Conservation (phyloP, 306 rosid species). For the Nissolia schottii region DNA sequence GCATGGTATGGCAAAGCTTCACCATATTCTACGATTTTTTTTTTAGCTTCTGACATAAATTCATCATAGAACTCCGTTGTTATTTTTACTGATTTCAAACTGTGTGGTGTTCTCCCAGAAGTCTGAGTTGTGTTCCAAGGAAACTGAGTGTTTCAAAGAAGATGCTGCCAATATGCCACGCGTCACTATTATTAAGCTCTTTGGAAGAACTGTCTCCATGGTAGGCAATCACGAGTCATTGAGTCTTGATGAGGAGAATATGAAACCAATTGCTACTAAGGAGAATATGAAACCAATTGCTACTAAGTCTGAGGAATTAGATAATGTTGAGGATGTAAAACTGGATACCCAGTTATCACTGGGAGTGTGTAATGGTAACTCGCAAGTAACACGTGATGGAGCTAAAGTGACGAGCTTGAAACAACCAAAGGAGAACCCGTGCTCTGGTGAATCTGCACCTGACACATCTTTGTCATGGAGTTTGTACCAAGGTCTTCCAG, state of each 20-base stretch:
- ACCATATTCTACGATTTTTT: conserved; percentile 12
- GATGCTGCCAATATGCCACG: conserved; percentile 21
- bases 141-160: conserved; percentile 16
- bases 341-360: conserved; percentile 43
- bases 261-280: conserved; percentile 21
- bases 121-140: conserved; percentile 40
- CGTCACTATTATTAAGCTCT: conserved; percentile 59
- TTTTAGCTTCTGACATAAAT: not conserved
- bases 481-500: conserved; percentile 41
- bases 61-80: not conserved
- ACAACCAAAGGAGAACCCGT: conserved; percentile 24
- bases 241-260: conserved; percentile 21
- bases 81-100: not conserved
- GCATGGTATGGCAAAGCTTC: conserved; percentile 46
- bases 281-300: no score
- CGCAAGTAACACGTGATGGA: conserved; percentile 21
- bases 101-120: conserved; percentile 45
- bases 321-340: no score
- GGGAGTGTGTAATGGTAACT: conserved; percentile 27
- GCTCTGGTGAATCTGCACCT: conserved; percentile 7
- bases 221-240: conserved; percentile 32
- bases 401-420: conserved; percentile 18
- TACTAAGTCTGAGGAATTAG: no score
- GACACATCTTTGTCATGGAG: conserved; percentile 40
- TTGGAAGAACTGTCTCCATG: conserved; percentile 68